Percentiles rank a stretch among this genome's conserved stretches.
Conservation (phyloP, 2,329 filamentous ascomycete genomes). For the Paraphaeosphaeria minitans region DNA sequence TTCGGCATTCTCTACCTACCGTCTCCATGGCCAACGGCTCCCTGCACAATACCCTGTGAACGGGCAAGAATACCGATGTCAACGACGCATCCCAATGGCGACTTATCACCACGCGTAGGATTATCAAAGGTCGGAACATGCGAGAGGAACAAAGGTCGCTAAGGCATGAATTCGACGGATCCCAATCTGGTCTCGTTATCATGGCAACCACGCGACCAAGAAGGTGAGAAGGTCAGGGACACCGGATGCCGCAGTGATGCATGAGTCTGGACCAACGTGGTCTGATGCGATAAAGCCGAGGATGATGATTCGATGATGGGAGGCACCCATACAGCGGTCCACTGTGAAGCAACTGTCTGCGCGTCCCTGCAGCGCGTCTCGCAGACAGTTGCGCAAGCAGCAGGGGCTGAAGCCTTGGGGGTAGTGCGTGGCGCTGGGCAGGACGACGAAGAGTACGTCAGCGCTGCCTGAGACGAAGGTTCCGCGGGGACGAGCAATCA, state of each 20-base stretch:
- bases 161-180: not conserved
- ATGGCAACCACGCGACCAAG: not conserved
- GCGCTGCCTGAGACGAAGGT: not conserved
- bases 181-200: not conserved
- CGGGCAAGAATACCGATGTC: not conserved
- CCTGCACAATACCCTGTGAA: not conserved
- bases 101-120: not conserved
- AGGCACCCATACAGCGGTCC: not conserved
- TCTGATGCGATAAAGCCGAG: not conserved
- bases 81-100: not conserved
- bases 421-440: not conserved
- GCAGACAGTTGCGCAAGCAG: slow-evolving; percentile 8
- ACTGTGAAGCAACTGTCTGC: not conserved
- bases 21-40: not conserved
- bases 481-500: not conserved
- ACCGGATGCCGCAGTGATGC: not conserved
- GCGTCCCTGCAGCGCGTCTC: slow-evolving; percentile 6
- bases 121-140: not conserved
- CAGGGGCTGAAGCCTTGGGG: not conserved
- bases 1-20: not conserved
- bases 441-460: not conserved
- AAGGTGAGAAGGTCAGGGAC: not conserved
- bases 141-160: not conserved
- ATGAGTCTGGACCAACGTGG: not conserved
- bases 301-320: not conserved